These are phyloP conservation scores for Crithidia acanthocephali DNA, from an alignment of 208 protist species.

Conservation along the genomic window DNA sequence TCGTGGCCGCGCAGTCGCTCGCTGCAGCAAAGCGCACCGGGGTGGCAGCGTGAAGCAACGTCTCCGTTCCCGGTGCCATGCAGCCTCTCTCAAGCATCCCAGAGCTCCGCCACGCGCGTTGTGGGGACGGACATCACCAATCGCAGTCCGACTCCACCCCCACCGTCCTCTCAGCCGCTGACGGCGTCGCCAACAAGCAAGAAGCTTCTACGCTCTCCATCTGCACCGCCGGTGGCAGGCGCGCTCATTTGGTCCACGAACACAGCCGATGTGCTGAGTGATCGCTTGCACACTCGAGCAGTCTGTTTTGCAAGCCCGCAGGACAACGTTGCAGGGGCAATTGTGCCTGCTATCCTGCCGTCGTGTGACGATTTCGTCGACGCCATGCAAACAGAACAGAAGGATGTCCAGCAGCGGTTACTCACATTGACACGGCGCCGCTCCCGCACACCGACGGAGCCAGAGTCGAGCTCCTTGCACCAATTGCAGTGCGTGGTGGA, in stretches of 20 bases:
- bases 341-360: background rate
- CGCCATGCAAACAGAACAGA: background rate
- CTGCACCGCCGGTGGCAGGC: background rate
- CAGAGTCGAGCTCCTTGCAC: background rate
- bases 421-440: conserved; percentile 1
- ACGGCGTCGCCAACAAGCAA: background rate
- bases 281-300: no score
- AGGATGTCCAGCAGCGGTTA: background rate
- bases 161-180: background rate
- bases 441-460: background rate
- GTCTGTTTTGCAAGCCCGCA: background rate
- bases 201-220: background rate
- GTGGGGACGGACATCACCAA: conserved; percentile 17
- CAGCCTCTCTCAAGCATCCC: conserved; percentile 11
- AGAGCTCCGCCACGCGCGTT: background rate
- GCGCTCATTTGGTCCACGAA: background rate
- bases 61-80: background rate
- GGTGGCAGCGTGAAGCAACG: background rate
- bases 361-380: background rate
- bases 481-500: background rate
- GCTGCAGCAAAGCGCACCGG: background rate
- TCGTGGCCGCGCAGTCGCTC: conserved; percentile 13
- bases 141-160: conserved; percentile 12
- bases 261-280: no score
- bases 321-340: background rate